Evolutionary conservation across 495 filamentous ascomycete species (phyloP), one percentile per base, ranked within the genome.

Genomic region (Staphylotrichum tortipilum): DNA sequence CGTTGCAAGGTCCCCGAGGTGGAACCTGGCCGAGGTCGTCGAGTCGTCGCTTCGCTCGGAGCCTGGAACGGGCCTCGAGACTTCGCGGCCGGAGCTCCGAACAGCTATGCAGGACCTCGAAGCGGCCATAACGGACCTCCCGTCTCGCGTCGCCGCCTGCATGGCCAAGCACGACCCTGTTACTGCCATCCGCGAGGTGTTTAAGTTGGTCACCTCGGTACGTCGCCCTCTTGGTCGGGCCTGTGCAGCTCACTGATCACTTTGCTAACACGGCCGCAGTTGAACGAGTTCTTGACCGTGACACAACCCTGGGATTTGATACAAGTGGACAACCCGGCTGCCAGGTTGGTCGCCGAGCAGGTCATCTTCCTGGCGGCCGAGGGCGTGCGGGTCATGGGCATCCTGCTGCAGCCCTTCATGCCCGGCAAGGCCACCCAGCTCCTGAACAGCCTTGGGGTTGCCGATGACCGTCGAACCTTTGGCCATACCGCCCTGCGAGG

Each of bases 351-450:
- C 3, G 47, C 62, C 5, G 36, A 76, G 8, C 60, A 59, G 49
- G 71, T 76, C 34, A 68, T 98, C 35, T 95, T 78, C 62, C 72
- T 85, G 29, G 72, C 75, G 44, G 79, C 81, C 2, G 92, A 98
- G 62, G 78, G 82, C n/a, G 62, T 96, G 35, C 83, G 92, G 18
- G 78, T 96, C 29, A 67, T 70, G 3, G 88, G 83, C 8, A 95
- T 97, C 47, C 69, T 97, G 30, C 69, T 98, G 24, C 91, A 95
- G 64, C 89, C 92, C 3, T 89, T 85, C 60, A 89, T 97, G 76
- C 92, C 92, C 3, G 73, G 66, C n/a, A 95, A 91, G 65, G 75
- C 86, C 38, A 63, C 68, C 29, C 73, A 82, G 56, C 59, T 97
- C 38, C 75, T 97, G 10, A 86, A 95, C 60, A 75, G 78, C 57